A percentile compares a stretch with the other conserved stretches of the same genome.
Evolutionary conservation across 1,284 basidiomycete genomes (phyloP).

Genomic region (Trichosporon ovoides): DNA sequence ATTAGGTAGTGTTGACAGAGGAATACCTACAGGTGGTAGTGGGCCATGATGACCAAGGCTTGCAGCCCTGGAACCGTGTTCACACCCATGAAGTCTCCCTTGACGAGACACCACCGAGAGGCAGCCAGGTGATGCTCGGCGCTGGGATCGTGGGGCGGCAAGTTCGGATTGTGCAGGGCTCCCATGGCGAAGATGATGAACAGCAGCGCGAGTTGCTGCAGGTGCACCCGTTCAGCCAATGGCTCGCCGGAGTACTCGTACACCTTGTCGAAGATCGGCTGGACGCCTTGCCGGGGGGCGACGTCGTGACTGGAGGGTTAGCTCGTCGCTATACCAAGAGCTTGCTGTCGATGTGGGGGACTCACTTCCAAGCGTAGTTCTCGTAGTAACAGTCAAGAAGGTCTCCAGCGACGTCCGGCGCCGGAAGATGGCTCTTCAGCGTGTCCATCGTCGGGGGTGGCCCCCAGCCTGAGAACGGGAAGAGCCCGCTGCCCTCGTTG

Average conservation of each 20-base stretch:
- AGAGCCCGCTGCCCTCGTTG: conserved; percentile 8
- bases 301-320: conserved; percentile 27
- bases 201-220: conserved; percentile 36
- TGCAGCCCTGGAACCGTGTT: conserved; percentile 40
- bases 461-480: conserved; percentile 17
- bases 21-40: conserved; percentile 30
- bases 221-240: conserved; percentile 15
- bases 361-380: conserved; percentile 37
- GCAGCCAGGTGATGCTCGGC: conserved; percentile 33
- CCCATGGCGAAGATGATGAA: conserved; percentile 41
- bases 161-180: conserved; percentile 35
- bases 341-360: neutral
- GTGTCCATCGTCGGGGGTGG: conserved; percentile 18
- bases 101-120: conserved; percentile 33
- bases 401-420: conserved; percentile 26
- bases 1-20: conserved; percentile 29
- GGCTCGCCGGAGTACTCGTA: conserved; percentile 13
- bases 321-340: neutral
- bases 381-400: conserved; percentile 33
- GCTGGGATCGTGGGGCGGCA: conserved; percentile 34
- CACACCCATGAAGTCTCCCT: conserved; percentile 37
- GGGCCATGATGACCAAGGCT: conserved; percentile 29
- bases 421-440: conserved; percentile 23
- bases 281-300: conserved; percentile 26
- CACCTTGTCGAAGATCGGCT: conserved; percentile 27